A percentile compares a stretch with the other conserved stretches of the same genome.
These are phyloP conservation scores for Xylariaceae sp. DNA, from an alignment of 2,329 filamentous ascomycete species.

Conservation along the genomic window DNA sequence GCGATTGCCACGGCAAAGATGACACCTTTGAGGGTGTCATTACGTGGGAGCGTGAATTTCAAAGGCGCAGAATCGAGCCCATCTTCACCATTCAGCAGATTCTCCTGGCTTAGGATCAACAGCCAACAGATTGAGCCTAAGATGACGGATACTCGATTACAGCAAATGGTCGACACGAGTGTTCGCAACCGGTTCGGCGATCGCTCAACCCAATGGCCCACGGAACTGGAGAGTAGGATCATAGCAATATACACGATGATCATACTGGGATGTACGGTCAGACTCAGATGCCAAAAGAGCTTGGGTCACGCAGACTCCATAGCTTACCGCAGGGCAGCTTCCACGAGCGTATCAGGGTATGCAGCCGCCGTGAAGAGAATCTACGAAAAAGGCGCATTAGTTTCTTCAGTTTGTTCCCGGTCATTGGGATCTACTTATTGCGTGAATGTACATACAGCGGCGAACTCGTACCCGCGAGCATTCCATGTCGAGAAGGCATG, in stretches of 20 bases:
- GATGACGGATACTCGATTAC: slow-evolving; percentile 38
- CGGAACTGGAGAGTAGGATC: slow-evolving; percentile 37
- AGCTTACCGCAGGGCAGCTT: slow-evolving; percentile 36
- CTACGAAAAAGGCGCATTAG: slow-evolving; percentile 32
- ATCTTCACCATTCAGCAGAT: slow-evolving; percentile 18
- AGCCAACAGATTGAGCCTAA: slow-evolving; percentile 38
- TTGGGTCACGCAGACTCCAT: background rate
- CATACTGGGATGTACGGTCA: slow-evolving; percentile 24
- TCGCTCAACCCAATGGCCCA: slow-evolving; percentile 40
- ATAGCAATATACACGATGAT: slow-evolving; percentile 35
- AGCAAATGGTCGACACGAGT: slow-evolving; percentile 38
- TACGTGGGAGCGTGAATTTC: slow-evolving; percentile 22
- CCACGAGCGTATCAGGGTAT: slow-evolving; percentile 39
- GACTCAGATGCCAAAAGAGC: background rate
- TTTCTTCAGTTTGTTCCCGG: background rate
- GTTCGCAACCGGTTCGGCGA: slow-evolving; percentile 37
- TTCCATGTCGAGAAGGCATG: slow-evolving; percentile 55
- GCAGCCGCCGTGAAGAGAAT: slow-evolving; percentile 49
- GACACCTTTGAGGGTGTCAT: slow-evolving; percentile 28
- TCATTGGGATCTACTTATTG: background rate
- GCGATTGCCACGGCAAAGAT: slow-evolving; percentile 34
- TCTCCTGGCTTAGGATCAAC: slow-evolving; percentile 32
- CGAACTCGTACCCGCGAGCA: slow-evolving; percentile 51
- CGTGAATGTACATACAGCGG: slow-evolving; percentile 39
- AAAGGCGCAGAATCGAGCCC: background rate